Evolutionary conservation across 2,329 filamentous ascomycete species (phyloP), one percentile per base, ranked within the genome.

Genomic region (Cadophora malorum): DNA sequence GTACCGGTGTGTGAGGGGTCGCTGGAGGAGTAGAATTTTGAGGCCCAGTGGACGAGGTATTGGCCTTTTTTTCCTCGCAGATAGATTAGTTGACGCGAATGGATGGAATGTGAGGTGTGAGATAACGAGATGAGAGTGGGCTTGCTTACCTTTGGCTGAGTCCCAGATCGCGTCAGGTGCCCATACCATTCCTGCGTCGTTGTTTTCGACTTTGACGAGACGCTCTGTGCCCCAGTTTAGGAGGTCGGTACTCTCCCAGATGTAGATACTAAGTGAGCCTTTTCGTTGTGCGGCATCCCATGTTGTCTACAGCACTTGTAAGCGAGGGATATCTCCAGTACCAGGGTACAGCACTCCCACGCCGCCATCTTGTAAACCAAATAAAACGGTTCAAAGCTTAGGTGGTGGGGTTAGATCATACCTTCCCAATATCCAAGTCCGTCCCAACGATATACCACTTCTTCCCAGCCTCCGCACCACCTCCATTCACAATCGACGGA

Each of bases 101-200:
- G 23, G 19, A 21, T n/a, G 53, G 2, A 4, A 47, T 21, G n/a
- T 21, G 45, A 21, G 19, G n/a, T 16, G 41, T 16, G 41, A 45
- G 41, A 45, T 12, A n/a, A n/a, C n/a, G n/a, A n/a, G n/a, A n/a
- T n/a, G 10, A 49, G 28, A 28, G 28, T 28, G 5, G 23, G n/a
- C 5, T 7, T 7, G 35, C 14, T 47, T 59, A 66, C 69, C 75
- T 72, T 82, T 81, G 0, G 77, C 75, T 0, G 79, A 77, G 70
- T 87, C 84, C 81, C 82, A 87, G 63, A 87, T 82, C 0, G 85
- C 85, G 62, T 84, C 83, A 0, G 85, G 86, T 0, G 85, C 85
- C 85, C 85, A 88, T 0, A 86, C 84, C 85, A 87, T 87, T 3
- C 85, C 85, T 0, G 84, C 85, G 3, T 80, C 83, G n/a, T 76